Evolutionary conservation across 176 grass and related monocot genomes (phyloP).

Genomic region (Rhynchospora breviuscula): DNA sequence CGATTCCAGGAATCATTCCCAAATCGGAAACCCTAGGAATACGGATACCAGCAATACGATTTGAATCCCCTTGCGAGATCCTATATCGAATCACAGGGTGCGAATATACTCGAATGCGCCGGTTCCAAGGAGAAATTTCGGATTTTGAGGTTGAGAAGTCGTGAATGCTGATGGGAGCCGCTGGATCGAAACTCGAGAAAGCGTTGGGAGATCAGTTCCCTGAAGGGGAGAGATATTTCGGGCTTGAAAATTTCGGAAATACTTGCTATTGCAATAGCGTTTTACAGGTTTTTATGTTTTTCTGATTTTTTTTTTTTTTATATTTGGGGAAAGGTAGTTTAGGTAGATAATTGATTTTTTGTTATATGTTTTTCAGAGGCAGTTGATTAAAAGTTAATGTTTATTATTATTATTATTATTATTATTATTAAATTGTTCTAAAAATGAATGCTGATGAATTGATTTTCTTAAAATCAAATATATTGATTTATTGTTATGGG

Average conservation of each 20-base stretch:
- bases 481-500: slow-evolving; percentile 9
- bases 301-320: background rate
- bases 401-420: background rate
- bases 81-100: background rate
- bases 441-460: background rate
- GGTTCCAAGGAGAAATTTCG: background rate
- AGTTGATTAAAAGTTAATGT: background rate
- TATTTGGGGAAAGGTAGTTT: background rate
- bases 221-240: slow-evolving; percentile 98
- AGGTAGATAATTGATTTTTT: slow-evolving; percentile 5
- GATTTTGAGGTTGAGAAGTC: background rate
- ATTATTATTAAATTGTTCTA: background rate
- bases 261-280: slow-evolving; percentile 99
- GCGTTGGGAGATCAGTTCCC: slow-evolving; percentile 93
- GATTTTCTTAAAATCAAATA: background rate
- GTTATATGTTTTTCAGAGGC: background rate
- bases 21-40: slow-evolving; percentile 1
- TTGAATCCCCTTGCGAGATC: no score
- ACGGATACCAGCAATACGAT: background rate
- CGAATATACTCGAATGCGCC: slow-evolving; percentile 14
- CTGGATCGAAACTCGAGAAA: slow-evolving; percentile 97
- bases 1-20: slow-evolving; percentile 17
- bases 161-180: slow-evolving; percentile 87
- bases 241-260: slow-evolving; percentile 98
- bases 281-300: slow-evolving; percentile 54